Evolutionary conservation across 306 rosid genomes (phyloP).

Genomic region (Cicer bijugum): DNA sequence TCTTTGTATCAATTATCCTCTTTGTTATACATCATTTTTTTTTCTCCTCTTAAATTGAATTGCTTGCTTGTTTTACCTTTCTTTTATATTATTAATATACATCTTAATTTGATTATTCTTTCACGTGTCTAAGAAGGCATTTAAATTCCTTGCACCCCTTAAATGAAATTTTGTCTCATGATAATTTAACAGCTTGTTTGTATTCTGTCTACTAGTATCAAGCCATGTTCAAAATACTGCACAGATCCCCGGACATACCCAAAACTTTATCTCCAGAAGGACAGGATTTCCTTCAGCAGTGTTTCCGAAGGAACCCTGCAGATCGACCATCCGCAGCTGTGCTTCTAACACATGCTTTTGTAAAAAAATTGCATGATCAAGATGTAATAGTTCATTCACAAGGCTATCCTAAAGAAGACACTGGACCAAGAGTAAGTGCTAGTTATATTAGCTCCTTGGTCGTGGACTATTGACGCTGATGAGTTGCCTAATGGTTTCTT

Average conservation of each 20-base stretch:
- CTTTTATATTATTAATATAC: neutral
- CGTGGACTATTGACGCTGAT: constrained; percentile 33
- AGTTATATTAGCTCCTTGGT: constrained; percentile 12
- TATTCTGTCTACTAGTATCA: constrained; percentile 66
- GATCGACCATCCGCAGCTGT: constrained; percentile 70
- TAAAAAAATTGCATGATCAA: constrained; percentile 62
- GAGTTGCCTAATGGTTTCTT: constrained; percentile 30
- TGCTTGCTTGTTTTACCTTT: constrained; percentile 5
- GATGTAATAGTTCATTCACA: constrained; percentile 47
- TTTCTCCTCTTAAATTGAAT: neutral
- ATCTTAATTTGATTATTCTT: constrained; percentile 11
- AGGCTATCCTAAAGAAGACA: constrained; percentile 49
- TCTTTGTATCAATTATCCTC: constrained; percentile 17
- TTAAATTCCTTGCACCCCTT: constrained; percentile 41
- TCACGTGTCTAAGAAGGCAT: constrained; percentile 24
- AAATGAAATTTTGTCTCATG: constrained; percentile 26
- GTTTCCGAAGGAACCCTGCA: constrained; percentile 90
- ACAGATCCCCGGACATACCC: constrained; percentile 77
- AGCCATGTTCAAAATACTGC: constrained; percentile 96
- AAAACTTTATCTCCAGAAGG: constrained; percentile 75
- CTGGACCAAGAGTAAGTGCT: constrained; percentile 58
- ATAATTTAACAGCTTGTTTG: constrained; percentile 34
- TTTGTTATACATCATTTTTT: constrained; percentile 4
- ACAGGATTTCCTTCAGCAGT: constrained; percentile 75
- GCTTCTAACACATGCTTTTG: constrained; percentile 81